Base-by-base conservation (phyloP, 805 yeast species). In the Candida verbasci region DNA sequence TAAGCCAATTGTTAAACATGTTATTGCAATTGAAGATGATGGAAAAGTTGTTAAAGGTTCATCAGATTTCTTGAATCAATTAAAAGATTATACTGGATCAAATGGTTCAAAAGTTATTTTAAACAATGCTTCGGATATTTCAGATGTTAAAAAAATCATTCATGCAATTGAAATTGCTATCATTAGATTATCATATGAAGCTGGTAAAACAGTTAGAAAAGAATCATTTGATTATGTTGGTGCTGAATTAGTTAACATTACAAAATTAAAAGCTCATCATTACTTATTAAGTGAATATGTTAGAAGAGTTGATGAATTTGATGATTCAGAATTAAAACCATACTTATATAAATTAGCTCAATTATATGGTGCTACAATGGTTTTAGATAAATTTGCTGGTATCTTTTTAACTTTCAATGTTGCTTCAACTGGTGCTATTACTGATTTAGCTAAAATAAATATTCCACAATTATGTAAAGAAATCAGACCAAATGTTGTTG, bases 1-100 rank as follows among this genome's bases (percentile, higher is more conserved):
- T 50, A 57, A 65, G 42, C 59, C 70, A 30, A 50, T 68, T 26
- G 65, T 80, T 45, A 82, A 75, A 57, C 62, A 68, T 41, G 68
- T 70, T 17, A 51, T 63, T 33, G 48, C 53, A 6, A 49, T 59
- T 11, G 46, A 62, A 27, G 62, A 65, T 35, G 56, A 62, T 38
- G 76, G 74, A 35, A 66, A 69, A 50, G 49, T 47, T 25, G 43
- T 39, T 17, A 35, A 25, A 25, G 43, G 43, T 22, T 27, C 37
- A 29, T 38, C 39, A 27, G 37, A 31, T 29, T 43, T 41, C 41
- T 40, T 43, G 38, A 43, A 38, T 31, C 35, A 43, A 17, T 22
- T 37, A 12, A 35, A 40, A 23, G 31, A 41, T 16, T 40, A 32
- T 24, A 33, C 38, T 34, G 44, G 40, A 26, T 17, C 31, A 20